Evolutionary conservation across 352 stramenopile genomes (phyloP).

Genomic region (Elongisporangium anandrum): DNA sequence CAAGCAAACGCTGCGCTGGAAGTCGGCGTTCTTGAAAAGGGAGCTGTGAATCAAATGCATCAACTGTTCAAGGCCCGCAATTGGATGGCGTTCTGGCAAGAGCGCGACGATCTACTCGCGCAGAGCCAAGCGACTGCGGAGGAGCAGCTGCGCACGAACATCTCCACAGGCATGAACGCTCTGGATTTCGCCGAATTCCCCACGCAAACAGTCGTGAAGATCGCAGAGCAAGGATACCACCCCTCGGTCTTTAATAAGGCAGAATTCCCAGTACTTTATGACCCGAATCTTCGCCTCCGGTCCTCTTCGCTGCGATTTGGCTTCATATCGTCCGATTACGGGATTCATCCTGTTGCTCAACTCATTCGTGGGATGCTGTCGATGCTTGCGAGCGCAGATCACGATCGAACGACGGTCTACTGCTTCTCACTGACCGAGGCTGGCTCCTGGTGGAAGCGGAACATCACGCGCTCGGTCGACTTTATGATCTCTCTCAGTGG

Average conservation of each 20-base stretch:
- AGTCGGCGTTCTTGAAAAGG: constrained; percentile 39
- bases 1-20: constrained; percentile 45
- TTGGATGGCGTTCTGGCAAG: constrained; percentile 66
- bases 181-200: constrained; percentile 49
- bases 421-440: constrained; percentile 62
- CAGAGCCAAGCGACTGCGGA: constrained; percentile 23
- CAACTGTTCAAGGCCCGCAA: constrained; percentile 59
- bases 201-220: constrained; percentile 14
- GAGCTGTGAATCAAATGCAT: constrained; percentile 23
- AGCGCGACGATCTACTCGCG: constrained; percentile 42
- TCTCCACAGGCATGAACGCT: constrained; percentile 16
- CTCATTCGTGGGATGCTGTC: constrained; percentile 62
- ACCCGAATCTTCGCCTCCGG: constrained; percentile 14
- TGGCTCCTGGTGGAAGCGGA: constrained; percentile 75
- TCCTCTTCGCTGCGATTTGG: constrained; percentile 40
- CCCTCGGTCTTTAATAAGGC: background rate
- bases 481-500: constrained; percentile 63
- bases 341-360: constrained; percentile 68
- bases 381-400: constrained; percentile 26
- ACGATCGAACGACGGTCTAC: constrained; percentile 40
- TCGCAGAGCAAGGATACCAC: constrained; percentile 16
- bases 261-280: constrained; percentile 11
- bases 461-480: constrained; percentile 67
- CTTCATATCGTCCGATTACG: constrained; percentile 83
- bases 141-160: constrained; percentile 9